Evolutionary conservation across 176 grass and related monocot genomes (phyloP).

Genomic region (Saccharum spontaneum): DNA sequence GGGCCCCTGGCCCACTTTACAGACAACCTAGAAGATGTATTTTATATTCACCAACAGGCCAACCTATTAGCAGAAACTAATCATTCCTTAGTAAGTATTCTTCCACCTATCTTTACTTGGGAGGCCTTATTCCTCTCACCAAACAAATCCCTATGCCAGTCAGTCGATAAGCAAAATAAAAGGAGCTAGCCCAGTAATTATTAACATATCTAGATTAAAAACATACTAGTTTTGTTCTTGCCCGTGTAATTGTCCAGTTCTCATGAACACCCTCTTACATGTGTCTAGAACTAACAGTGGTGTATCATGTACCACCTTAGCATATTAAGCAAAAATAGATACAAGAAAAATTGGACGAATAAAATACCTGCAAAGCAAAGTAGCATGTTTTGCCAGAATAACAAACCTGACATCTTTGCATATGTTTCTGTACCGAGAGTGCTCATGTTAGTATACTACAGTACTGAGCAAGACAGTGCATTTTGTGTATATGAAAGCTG

Average conservation of each 20-base stretch:
- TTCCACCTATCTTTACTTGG: not conserved
- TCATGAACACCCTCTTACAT: not conserved
- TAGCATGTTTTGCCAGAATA: constrained; percentile 94
- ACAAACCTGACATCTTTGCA: constrained; percentile 81
- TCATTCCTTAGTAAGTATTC: not conserved
- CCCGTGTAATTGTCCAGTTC: not conserved
- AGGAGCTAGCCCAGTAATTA: not conserved
- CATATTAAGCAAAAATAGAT: constrained; percentile 13
- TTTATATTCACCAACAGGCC: not conserved
- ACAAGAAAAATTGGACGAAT: constrained; percentile 4
- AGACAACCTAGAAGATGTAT: not conserved
- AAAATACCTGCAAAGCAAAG: constrained; percentile 84
- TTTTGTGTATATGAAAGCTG: constrained; percentile 19
- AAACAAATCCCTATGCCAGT: not conserved
- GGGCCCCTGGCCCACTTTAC: not conserved
- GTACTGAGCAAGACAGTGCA: not conserved
- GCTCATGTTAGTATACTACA: constrained; percentile 36
- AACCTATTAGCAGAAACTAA: not conserved
- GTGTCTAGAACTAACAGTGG: constrained; percentile 1
- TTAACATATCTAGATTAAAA: not conserved
- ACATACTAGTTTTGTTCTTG: not conserved
- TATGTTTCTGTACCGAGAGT: constrained; percentile 71
- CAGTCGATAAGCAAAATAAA: not conserved
- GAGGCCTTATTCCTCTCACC: not conserved
- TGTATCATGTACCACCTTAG: not conserved